Evolutionary conservation across 1,284 basidiomycete species (phyloP).

Genomic region (Ustilago nuda): DNA sequence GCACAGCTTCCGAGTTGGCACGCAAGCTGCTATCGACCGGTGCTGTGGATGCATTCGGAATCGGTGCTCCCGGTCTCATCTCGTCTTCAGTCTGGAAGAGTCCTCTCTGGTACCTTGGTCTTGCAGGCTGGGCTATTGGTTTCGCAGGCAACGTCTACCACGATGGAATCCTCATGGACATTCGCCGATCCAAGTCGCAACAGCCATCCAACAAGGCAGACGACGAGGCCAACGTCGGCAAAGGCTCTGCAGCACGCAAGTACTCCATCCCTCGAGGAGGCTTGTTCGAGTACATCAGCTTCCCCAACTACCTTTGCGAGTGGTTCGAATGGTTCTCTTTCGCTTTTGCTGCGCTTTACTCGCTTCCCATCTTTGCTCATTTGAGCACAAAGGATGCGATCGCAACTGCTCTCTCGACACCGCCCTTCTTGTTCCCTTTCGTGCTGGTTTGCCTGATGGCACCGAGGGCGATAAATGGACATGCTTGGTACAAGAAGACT

Average conservation of each 20-base stretch:
- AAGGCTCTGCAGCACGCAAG: slow-evolving; percentile 71
- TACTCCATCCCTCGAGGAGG: slow-evolving; percentile 87
- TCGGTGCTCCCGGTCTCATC: slow-evolving; percentile 42
- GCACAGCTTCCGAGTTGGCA: slow-evolving; percentile 19
- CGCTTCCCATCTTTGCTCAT: slow-evolving; percentile 49
- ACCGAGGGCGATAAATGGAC: slow-evolving; percentile 81
- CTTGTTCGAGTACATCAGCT: slow-evolving; percentile 83
- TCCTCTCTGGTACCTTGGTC: slow-evolving; percentile 75
- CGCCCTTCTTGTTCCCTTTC: slow-evolving; percentile 74
- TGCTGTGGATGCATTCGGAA: slow-evolving; percentile 25
- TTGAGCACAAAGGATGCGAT: slow-evolving; percentile 27
- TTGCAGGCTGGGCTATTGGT: slow-evolving; percentile 78
- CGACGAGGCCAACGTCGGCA: slow-evolving; percentile 31
- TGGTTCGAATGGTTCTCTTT: slow-evolving; percentile 71
- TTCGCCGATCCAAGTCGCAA: slow-evolving; percentile 65
- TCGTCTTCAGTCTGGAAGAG: slow-evolving; percentile 62
- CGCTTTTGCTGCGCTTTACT: slow-evolving; percentile 56
- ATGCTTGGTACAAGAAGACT: slow-evolving; percentile 80
- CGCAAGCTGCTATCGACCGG: slow-evolving; percentile 32
- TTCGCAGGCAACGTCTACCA: slow-evolving; percentile 84
- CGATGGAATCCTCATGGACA: slow-evolving; percentile 85
- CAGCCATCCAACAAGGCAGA: not conserved
- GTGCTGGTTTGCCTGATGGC: slow-evolving; percentile 80
- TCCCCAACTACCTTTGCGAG: slow-evolving; percentile 91
- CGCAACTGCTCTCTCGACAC: slow-evolving; percentile 48